phyloP scores from a whole-genome alignment of 208 protist genomes.

The Naegleria fowleri region DNA sequence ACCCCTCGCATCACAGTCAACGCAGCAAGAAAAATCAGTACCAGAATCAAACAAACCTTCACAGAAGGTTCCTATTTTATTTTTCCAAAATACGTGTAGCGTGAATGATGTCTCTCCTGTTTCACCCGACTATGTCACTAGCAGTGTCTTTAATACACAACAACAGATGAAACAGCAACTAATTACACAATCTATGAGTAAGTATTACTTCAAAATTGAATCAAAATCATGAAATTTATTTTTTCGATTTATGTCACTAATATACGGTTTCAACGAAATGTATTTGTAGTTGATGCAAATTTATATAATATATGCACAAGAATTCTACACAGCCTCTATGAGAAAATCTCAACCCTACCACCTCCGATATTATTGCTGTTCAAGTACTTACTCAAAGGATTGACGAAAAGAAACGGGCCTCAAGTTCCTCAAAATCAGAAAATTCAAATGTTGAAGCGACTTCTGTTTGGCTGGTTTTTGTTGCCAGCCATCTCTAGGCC shows the following conservation, averaged over 20 bases:
- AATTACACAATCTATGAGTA: not conserved
- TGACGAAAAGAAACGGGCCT: not conserved
- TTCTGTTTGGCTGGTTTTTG: not conserved
- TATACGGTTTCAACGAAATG: too few species aligned
- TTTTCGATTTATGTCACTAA: too few species aligned
- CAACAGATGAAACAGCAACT: too few species aligned
- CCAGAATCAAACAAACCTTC: not conserved
- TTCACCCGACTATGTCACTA: not conserved
- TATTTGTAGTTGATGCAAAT: not conserved
- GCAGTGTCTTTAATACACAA: not conserved
- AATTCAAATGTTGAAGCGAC: not conserved
- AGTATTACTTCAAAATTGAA: not conserved
- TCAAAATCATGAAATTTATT: too few species aligned
- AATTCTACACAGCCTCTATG: not conserved
- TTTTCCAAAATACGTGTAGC: not conserved
- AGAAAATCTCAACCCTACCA: not conserved
- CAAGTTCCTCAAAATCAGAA: not conserved
- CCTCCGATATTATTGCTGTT: not conserved
- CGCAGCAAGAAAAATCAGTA: not conserved
- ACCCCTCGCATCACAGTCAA: not conserved
- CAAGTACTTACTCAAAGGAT: not conserved
- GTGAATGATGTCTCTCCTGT: not conserved
- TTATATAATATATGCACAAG: not conserved
- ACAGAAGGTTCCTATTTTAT: not conserved
- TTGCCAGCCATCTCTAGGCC: not conserved